Evolutionary conservation across 768 basidiomycete genomes (phyloP), one percentile per base, ranked within the genome.

Genomic region (Chiua virens): DNA sequence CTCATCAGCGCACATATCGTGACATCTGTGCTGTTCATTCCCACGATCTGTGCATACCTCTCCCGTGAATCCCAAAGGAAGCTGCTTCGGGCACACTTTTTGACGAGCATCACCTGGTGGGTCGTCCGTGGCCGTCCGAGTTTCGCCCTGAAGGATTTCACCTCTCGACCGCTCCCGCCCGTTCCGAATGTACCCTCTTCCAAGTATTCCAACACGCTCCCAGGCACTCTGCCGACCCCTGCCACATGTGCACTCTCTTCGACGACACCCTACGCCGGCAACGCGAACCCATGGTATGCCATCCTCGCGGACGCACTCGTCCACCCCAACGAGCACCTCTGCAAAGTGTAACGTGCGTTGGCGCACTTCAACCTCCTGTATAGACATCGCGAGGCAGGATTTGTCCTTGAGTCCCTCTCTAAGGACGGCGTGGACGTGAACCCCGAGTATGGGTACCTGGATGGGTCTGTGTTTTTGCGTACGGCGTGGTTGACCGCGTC

Each of bases 381-480:
- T 44, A 81, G 81, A 10, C 54, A 60, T 27, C 70, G 77, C 1
- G 48, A 63, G 40, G 54, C 64, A 1, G 73, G 72, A 5, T 78
- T 72, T 39, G 60, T 66, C 13, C 34, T 69, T 22, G 57, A 61
- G 1, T 57, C 57, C 3, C 45, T 67, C 9, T 42, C 35, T 23
- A 61, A 58, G 27, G 65, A 66, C 13, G 55, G 52, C 44, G 57
- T 67, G 23, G 59, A 59, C 1, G 74, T 74, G 13, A 71, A 80
- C 44, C 65, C 85, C 38, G 70, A 73, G 14, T 84, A 78, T n/a
- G 68, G 55, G 3, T 62, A 62, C 30, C 57, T 81, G 11, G 86
- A 88, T 61, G 86, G 86, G 9, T 79, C 78, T 17, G 57, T 89
- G 42, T 89, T 89, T 61, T 56, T 85, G 34, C 71, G 85, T 40